Evolutionary conservation across 371 early-diverging fungal genomes (phyloP).

Genomic region (Saksenaea oblongispora): DNA sequence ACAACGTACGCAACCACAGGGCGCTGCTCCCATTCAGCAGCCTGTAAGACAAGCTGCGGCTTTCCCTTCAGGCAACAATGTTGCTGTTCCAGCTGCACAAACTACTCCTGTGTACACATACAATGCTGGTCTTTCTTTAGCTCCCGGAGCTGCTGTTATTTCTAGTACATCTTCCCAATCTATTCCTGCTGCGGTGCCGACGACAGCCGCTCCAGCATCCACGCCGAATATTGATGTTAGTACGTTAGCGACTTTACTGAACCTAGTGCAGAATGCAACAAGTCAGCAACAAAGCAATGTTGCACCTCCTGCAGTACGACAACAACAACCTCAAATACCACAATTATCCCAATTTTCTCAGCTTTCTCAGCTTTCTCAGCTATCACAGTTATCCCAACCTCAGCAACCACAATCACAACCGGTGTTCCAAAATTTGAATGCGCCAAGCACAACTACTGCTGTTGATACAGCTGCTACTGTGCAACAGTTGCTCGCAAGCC

Average conservation of each 20-base stretch:
- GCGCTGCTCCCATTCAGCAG: background rate
- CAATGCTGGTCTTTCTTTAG: background rate
- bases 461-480: constrained; percentile 1
- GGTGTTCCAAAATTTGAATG: background rate
- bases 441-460: background rate
- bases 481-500: background rate
- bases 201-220: background rate
- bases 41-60: background rate
- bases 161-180: background rate
- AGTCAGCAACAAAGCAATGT: background rate
- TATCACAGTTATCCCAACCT: background rate
- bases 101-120: background rate
- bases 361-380: background rate
- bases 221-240: constrained; percentile 3
- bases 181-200: background rate
- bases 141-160: background rate
- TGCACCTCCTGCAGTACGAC: background rate
- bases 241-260: background rate
- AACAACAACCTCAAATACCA: no score
- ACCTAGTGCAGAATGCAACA: background rate
- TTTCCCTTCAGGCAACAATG: constrained; percentile 2
- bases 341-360: background rate
- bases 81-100: background rate
- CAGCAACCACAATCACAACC: background rate
- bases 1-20: constrained; percentile 12